Evolutionary conservation across 805 yeast genomes (phyloP), one percentile per base, ranked within the genome.

Genomic region (Metschnikowia gruessii): DNA sequence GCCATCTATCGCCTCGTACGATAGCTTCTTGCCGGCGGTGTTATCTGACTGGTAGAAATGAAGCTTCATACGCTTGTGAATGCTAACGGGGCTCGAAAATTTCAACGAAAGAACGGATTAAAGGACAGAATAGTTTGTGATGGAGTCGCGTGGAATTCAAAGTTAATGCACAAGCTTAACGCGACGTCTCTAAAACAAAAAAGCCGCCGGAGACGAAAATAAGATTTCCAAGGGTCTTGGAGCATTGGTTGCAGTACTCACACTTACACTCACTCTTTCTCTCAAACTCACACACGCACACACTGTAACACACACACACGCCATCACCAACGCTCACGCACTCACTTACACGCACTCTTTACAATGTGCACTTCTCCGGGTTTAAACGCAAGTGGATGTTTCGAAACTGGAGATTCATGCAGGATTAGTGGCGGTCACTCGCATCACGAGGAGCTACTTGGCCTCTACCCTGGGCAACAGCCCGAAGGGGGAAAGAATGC

Each of bases 41-140:
- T 40, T 50, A 28, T 41, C 46, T 9, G 49, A 38, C 45, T 45
- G 53, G 37, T 48, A 41, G 21, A 45, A 49, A 31, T 43, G 45
- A 21, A 46, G 44, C 40, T 41, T 46, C 53, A 50, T 50, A 40
- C 37, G 40, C 38, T 42, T 17, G 28, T 16, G 18, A 26, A 31
- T 40, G 22, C 15, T 24, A 26, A 7, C 30, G 9, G 40, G 40
- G 31, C 17, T 10, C 15, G 11, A 24, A 31, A 24, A 17, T 24
- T 33, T 33, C 12, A 37, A 33, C 34, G 35, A 32, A 30, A 24
- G 22, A 24, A 29, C 19, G 32, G 17, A 24, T 18, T 9, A 4
- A 17, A 16, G 42, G 35, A 31, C 15, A 12, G 21, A 21, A 21
- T 5, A 17, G 19, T 13, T 22, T 18, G 37, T 24, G 37, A 15